phyloP scores from a whole-genome alignment of 108 stramenopile genomes.

The Cylindrotheca fusiformis region DNA sequence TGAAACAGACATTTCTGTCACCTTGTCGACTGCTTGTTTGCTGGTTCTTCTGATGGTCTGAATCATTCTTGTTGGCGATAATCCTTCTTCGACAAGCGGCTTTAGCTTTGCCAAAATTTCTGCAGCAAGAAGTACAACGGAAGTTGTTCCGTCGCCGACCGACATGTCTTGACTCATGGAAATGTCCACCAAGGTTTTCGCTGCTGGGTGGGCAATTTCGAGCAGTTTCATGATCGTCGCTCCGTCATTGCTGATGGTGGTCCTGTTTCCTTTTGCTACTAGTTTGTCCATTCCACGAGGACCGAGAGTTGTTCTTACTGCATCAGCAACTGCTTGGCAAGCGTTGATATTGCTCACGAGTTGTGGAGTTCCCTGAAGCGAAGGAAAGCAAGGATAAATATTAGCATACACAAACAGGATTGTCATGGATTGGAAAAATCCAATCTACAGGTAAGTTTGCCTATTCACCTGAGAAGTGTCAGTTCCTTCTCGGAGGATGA shows the following conservation, averaged over 20 bases:
- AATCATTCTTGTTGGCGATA: conserved; percentile 94
- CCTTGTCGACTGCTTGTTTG: conserved; percentile 70
- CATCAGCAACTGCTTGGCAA: conserved; percentile 97
- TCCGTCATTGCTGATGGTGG: conserved; percentile 98
- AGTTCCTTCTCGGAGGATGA: conserved; percentile 97
- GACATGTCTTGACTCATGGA: conserved; percentile 96
- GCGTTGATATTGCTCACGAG: conserved; percentile 99
- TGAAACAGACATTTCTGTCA: conserved; percentile 68
- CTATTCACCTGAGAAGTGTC: conserved; percentile 93
- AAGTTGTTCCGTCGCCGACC: conserved; percentile 99
- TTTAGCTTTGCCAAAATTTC: conserved; percentile 95
- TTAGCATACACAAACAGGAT: conserved; percentile 1
- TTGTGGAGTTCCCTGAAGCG: conserved; percentile 92
- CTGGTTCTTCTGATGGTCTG: conserved; percentile 74
- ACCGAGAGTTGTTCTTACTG: conserved; percentile 94
- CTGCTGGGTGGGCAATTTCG: conserved; percentile 99
- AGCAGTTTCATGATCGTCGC: conserved; percentile 97
- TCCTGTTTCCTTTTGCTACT: conserved; percentile 77
- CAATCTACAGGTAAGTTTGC: background rate
- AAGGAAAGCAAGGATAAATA: conserved; percentile 4
- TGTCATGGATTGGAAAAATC: background rate
- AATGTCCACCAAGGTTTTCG: conserved; percentile 97
- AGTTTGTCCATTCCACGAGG: conserved; percentile 99
- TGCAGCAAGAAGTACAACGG: conserved; percentile 92
- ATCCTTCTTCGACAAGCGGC: conserved; percentile 97